Evolutionary conservation across 768 basidiomycete species (phyloP).

Genomic region (Cystobasidium ongulense): DNA sequence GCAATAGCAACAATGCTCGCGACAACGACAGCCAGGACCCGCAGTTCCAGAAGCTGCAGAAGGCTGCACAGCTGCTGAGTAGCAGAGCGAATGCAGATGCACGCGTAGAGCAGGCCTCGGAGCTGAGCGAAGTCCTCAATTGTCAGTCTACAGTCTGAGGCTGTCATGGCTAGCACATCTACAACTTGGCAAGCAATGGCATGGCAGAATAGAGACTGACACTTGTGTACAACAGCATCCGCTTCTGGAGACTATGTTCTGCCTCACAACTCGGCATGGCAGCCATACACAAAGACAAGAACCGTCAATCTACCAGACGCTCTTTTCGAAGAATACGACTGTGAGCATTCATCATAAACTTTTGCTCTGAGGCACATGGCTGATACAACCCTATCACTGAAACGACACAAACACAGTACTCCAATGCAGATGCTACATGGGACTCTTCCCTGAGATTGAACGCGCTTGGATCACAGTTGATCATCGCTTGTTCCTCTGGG

Average conservation of each 20-base stretch:
- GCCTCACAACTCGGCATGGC: conserved; percentile 38
- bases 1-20: not conserved
- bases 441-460: conserved; percentile 77
- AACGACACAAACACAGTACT: conserved; percentile 13
- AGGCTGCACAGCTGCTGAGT: conserved; percentile 17
- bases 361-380: not conserved
- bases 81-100: conserved; percentile 4
- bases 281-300: conserved; percentile 39
- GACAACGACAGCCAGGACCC: not conserved
- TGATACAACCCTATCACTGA: not conserved
- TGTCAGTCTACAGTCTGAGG: conserved; percentile 5
- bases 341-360: conserved; percentile 11
- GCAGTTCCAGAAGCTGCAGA: not conserved
- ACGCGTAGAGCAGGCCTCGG: conserved; percentile 15
- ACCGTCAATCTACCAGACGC: conserved; percentile 39
- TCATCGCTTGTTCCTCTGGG: conserved; percentile 90
- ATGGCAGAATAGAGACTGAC: too few relatives aligned
- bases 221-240: conserved; percentile 26
- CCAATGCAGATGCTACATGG: conserved; percentile 39
- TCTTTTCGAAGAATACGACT: conserved; percentile 39
- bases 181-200: too few relatives aligned
- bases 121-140: conserved; percentile 17
- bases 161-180: not conserved
- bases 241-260: conserved; percentile 39
- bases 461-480: conserved; percentile 93